These are phyloP conservation scores for Xylariaceae sp. DNA, from an alignment of 2,329 filamentous ascomycete genomes.

Conservation along the genomic window DNA sequence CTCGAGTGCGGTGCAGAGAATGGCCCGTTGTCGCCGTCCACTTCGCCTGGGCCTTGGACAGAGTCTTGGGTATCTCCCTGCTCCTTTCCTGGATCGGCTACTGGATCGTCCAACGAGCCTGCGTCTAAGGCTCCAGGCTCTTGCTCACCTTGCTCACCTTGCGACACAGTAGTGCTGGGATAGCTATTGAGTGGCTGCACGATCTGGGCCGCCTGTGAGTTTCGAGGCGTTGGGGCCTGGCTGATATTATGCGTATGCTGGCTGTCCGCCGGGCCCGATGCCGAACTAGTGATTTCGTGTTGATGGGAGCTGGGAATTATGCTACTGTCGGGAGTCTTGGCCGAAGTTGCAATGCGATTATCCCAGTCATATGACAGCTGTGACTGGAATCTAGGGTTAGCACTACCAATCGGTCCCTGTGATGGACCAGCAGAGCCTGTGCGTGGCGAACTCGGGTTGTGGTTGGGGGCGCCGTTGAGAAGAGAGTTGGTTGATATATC, in stretches of 20 bases:
- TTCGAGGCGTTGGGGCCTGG: conserved; percentile 12
- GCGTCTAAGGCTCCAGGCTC: no score
- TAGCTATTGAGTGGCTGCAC: conserved; percentile 21
- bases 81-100: conserved; percentile 1
- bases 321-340: conserved; percentile 4
- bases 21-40: conserved; percentile 25
- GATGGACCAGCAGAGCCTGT: conserved; percentile 1
- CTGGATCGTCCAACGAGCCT: no score
- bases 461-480: conserved; percentile 5
- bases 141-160: conserved; percentile 17
- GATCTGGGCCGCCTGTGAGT: conserved; percentile 28
- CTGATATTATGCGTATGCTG: conserved; percentile 10
- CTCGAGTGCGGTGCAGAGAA: no score
- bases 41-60: conserved; percentile 24
- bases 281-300: conserved; percentile 3
- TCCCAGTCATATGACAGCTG: conserved; percentile 8
- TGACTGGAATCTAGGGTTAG: conserved; percentile 9
- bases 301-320: conserved; percentile 11
- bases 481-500: conserved; percentile 7
- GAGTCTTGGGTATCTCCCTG: conserved; percentile 17
- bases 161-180: conserved; percentile 16
- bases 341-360: conserved; percentile 3
- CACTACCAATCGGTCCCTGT: conserved; percentile 2
- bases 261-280: conserved; percentile 8
- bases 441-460: conserved; percentile 5